Base-by-base conservation (phyloP, 345 rosid genomes). In the Eucalyptus cloeziana region DNA sequence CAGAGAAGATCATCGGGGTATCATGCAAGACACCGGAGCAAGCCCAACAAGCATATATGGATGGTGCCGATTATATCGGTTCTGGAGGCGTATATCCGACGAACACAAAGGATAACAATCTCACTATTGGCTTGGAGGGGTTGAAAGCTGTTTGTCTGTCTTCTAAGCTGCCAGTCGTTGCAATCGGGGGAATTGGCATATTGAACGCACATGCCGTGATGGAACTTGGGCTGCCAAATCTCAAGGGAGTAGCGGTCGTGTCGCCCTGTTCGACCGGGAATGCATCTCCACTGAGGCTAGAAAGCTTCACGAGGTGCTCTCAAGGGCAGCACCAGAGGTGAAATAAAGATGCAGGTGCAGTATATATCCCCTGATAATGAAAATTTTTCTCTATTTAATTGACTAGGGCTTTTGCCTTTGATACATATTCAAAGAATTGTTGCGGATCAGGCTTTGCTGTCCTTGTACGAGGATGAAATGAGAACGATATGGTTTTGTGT, bases 31-130 rank as follows among this genome's bases (percentile, higher is more conserved):
- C 97, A 49, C 93, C 92, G 3, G 97, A 94, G 88, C 98, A 97
- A 91, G 98, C 99, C 45, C 93, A 93, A 19, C 94, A 92, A 93
- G 99, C 98, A 60, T 97, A 98, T 98, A 87, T 89, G 56, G 97
- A 96, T 49, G 97, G 98, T 76, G 98, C 99, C 2, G 96, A 97
- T 92, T 98, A 98, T 94, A 94, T 98, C 44, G 99, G 99, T 24
- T 94, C 96, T 87, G 99, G 99, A 6, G 99, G 98, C 85, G 96
- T 98, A 69, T 96, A 90, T 85, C 95, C 97, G 22, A 98, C 97
- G 8, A 94, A 88, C 91, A 95, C 99, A 2, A 96, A 97, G 93
- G 94, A 91, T 31, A 97, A 97, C 91, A 96, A 95, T 69, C 89
- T 86, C 49, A 96, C 99, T 7, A 92, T 96, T 16, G 99, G 98